These are phyloP conservation scores for Kalaharituber pfeilii DNA, from an alignment of 2,329 filamentous ascomycete species.

Conservation along the genomic window DNA sequence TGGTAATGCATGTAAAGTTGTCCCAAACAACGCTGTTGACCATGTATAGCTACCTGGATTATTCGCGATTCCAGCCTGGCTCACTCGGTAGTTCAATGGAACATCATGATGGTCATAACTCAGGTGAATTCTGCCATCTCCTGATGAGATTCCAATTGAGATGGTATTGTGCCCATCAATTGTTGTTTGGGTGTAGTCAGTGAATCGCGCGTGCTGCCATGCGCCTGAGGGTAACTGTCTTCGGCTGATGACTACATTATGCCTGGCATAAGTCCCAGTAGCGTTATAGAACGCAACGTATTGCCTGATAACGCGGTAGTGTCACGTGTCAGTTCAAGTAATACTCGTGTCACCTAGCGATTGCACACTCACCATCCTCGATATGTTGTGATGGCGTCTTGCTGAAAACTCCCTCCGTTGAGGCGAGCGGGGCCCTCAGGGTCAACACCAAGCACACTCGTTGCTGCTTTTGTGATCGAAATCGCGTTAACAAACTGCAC, in stretches of 20 bases:
- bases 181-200: conserved; percentile 34
- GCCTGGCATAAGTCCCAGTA: conserved; percentile 9
- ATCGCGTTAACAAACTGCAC: too few species aligned
- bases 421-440: conserved; percentile 10
- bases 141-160: conserved; percentile 34
- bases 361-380: conserved; percentile 8
- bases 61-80: conserved; percentile 24
- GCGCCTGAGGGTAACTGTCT: conserved; percentile 28
- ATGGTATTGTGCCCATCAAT: conserved; percentile 39
- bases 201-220: conserved; percentile 34
- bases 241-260: conserved; percentile 31
- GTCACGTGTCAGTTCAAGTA: neutral
- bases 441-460: conserved; percentile 7
- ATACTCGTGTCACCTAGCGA: neutral
- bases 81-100: conserved; percentile 29
- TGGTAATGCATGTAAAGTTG: conserved; percentile 27
- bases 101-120: conserved; percentile 38
- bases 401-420: conserved; percentile 12
- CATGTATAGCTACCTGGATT: conserved; percentile 25
- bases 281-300: conserved; percentile 14
- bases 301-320: conserved; percentile 4
- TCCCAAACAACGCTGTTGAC: conserved; percentile 27
- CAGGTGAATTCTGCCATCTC: conserved; percentile 37
- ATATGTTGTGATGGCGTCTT: conserved; percentile 10
- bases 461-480: conserved; percentile 7